phyloP scores from a whole-genome alignment of 1,139 yeast species.

The Debaryomyces coudertii region DNA sequence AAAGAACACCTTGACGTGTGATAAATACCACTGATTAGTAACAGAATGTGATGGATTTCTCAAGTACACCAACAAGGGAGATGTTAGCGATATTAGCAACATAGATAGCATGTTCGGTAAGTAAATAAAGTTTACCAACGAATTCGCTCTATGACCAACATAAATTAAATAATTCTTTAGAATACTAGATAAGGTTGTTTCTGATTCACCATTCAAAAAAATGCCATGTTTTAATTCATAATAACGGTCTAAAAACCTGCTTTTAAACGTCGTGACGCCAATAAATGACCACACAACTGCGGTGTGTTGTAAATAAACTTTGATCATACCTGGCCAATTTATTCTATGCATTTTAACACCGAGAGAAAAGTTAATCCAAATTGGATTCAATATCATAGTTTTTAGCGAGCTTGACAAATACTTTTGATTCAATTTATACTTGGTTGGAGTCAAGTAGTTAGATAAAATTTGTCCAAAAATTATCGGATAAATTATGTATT shows the following conservation, averaged over 20 bases:
- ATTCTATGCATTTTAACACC: slow-evolving; percentile 31
- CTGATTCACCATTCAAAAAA: slow-evolving; percentile 2
- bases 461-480: slow-evolving; percentile 47
- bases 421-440: slow-evolving; percentile 38
- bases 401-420: slow-evolving; percentile 41
- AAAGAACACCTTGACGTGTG: slow-evolving; percentile 31
- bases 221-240: slow-evolving; percentile 31
- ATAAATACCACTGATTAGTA: slow-evolving; percentile 17
- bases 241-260: slow-evolving; percentile 30
- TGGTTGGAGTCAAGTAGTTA: slow-evolving; percentile 47
- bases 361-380: slow-evolving; percentile 46
- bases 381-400: slow-evolving; percentile 40
- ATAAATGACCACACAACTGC: slow-evolving; percentile 24
- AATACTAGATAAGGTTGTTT: background rate
- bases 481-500: slow-evolving; percentile 37
- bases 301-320: slow-evolving; percentile 34
- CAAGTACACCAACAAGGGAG: slow-evolving; percentile 31
- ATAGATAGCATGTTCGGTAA: slow-evolving; percentile 43
- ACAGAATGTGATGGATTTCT: slow-evolving; percentile 17
- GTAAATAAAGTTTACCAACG: slow-evolving; percentile 41
- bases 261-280: slow-evolving; percentile 27
- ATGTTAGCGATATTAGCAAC: slow-evolving; percentile 37
- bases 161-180: slow-evolving; percentile 24
- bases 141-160: slow-evolving; percentile 33
- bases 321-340: slow-evolving; percentile 33